A percentile compares a stretch with the other conserved stretches of the same genome.
phyloP scores from a whole-genome alignment of 352 stramenopile species.

The Thalassiosira hispida region DNA sequence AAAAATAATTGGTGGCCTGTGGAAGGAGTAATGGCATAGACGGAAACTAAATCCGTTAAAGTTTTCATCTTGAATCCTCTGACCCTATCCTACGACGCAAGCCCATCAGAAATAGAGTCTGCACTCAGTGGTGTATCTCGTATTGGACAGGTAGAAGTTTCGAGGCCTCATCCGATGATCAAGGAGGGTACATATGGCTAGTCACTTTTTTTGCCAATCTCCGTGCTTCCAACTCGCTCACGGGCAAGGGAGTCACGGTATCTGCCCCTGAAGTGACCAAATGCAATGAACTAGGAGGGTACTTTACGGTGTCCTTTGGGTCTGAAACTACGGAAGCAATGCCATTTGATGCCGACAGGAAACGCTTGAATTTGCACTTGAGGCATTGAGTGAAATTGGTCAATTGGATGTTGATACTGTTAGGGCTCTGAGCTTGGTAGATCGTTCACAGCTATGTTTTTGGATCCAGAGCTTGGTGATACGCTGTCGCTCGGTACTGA shows the following conservation, averaged over 20 bases:
- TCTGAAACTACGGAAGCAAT: constrained; percentile 86
- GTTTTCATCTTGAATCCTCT: constrained; percentile 81
- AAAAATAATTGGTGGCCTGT: constrained; percentile 50
- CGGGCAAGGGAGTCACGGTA: constrained; percentile 69
- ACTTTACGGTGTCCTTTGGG: constrained; percentile 90
- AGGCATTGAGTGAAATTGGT: constrained; percentile 76
- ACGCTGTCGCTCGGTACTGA: constrained; percentile 86
- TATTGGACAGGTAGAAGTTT: constrained; percentile 78
- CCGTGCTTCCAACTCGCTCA: constrained; percentile 67
- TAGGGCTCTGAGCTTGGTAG: constrained; percentile 69
- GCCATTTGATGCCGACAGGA: constrained; percentile 85
- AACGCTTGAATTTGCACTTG: constrained; percentile 89
- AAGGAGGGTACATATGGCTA: constrained; percentile 84
- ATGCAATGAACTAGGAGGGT: constrained; percentile 87
- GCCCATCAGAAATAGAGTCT: constrained; percentile 58
- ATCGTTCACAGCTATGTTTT: constrained; percentile 80
- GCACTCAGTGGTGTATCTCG: constrained; percentile 72
- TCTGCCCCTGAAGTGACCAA: constrained; percentile 87
- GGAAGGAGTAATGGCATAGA: constrained; percentile 80
- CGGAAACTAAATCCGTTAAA: constrained; percentile 82
- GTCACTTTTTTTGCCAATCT: constrained; percentile 82
- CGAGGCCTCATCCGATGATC: constrained; percentile 70
- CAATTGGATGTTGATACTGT: constrained; percentile 68
- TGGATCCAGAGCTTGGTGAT: constrained; percentile 82
- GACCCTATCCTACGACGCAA: constrained; percentile 70